Conservation (phyloP, 2,329 filamentous ascomycete species). For the Colletotrichum tofieldiae region DNA sequence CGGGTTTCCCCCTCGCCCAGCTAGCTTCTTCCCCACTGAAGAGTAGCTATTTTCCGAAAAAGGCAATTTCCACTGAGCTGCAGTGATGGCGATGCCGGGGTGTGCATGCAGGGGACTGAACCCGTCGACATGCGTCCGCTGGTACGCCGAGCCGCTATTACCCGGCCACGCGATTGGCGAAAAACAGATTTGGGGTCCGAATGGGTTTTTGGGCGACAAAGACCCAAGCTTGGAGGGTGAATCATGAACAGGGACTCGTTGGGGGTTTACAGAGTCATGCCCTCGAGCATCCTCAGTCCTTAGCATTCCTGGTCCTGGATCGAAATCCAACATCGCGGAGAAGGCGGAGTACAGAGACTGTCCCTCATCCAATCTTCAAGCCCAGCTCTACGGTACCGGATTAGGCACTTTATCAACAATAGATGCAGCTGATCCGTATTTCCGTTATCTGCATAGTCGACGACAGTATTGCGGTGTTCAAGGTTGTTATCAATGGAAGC, state of each 20-base stretch:
- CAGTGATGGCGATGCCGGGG: conserved; percentile 5
- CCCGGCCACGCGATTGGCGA: conserved; percentile 32
- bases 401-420: conserved; percentile 5
- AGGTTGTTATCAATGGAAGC: background rate
- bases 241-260: background rate
- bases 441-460: background rate
- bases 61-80: conserved; percentile 26
- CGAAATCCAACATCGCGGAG: background rate
- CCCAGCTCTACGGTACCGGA: background rate
- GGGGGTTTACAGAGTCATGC: conserved; percentile 14
- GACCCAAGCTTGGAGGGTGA: background rate
- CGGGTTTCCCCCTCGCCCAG: background rate
- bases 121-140: conserved; percentile 17
- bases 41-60: conserved; percentile 37
- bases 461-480: background rate
- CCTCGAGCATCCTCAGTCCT: background rate
- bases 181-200: conserved; percentile 6
- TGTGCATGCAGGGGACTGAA: conserved; percentile 24
- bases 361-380: background rate
- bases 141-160: conserved; percentile 22
- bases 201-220: background rate
- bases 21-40: conserved; percentile 3
- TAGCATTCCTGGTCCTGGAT: background rate
- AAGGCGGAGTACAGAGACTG: background rate
- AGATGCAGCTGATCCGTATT: background rate